Evolutionary conservation across 257 asterid species (phyloP).

Genomic region (Solanum lycopersicoides): DNA sequence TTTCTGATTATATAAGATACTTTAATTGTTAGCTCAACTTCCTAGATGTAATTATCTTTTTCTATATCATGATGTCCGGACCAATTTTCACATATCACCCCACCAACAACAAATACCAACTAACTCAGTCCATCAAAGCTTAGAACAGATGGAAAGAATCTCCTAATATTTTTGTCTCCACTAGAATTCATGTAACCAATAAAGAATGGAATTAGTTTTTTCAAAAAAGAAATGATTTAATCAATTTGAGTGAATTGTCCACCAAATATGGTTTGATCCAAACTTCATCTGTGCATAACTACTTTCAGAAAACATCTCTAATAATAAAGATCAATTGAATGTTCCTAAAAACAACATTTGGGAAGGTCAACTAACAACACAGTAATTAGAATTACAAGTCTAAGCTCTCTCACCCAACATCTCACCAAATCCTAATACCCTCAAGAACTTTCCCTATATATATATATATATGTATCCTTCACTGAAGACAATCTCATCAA

Average conservation of each 20-base stretch:
- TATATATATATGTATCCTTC: not conserved
- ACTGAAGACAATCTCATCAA: not conserved
- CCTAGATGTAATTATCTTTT: too few relatives aligned
- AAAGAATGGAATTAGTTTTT: not conserved
- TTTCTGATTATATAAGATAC: not conserved
- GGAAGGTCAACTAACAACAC: not conserved
- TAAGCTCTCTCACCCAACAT: not conserved
- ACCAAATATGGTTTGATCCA: not conserved
- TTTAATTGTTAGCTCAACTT: not conserved
- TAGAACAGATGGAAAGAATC: not conserved
- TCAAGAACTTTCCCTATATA: not conserved
- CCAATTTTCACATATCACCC: too few relatives aligned
- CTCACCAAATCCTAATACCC: not conserved
- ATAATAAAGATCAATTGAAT: not conserved
- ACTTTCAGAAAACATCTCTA: not conserved
- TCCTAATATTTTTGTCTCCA: not conserved
- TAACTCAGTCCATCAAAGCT: not conserved
- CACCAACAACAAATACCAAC: not conserved
- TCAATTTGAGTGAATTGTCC: not conserved
- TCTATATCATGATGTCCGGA: too few relatives aligned
- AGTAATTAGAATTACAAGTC: not conserved
- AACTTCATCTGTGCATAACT: not conserved
- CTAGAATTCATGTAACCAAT: not conserved
- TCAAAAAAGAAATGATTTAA: not conserved
- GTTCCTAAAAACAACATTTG: not conserved